Conservation (phyloP, 805 yeast species). For the Cyberlindnera suaveolens region DNA sequence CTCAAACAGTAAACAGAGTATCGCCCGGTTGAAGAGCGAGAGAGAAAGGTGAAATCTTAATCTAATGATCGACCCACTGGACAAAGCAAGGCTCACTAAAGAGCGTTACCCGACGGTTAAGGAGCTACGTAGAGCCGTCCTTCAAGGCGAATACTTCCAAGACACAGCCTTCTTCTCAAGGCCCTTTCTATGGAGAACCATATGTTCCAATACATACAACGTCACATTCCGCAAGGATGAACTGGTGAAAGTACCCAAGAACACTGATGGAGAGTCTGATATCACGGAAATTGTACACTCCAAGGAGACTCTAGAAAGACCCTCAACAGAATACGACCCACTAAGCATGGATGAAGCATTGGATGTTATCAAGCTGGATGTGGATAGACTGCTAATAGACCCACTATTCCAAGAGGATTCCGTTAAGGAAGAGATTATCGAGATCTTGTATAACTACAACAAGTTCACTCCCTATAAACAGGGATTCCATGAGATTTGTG, state of each 20-base stretch:
- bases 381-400: constrained; percentile 22
- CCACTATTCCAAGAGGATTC: constrained; percentile 15
- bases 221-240: constrained; percentile 16
- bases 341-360: constrained; percentile 8
- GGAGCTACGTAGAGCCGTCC: constrained; percentile 17
- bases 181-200: constrained; percentile 18
- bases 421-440: constrained; percentile 15
- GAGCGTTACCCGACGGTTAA: constrained; percentile 14
- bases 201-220: constrained; percentile 18
- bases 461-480: constrained; percentile 34
- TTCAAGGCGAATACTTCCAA: constrained; percentile 18
- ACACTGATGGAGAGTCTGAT: neutral
- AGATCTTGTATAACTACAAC: constrained; percentile 22
- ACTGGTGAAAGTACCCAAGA: constrained; percentile 9
- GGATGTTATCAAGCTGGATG: constrained; percentile 22
- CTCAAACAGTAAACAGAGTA: no score
- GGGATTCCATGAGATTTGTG: constrained; percentile 48
- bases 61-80: constrained; percentile 4
- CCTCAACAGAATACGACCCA: constrained; percentile 6
- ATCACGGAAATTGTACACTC: constrained; percentile 2
- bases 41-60: neutral
- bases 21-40: no score
- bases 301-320: constrained; percentile 3
- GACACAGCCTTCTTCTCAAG: constrained; percentile 15
- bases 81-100: constrained; percentile 13